A percentile compares a stretch with the other conserved stretches of the same genome.
phyloP scores from a whole-genome alignment of 228 moss, liverwort and hornwort genomes.

The Sphagnum fallax region DNA sequence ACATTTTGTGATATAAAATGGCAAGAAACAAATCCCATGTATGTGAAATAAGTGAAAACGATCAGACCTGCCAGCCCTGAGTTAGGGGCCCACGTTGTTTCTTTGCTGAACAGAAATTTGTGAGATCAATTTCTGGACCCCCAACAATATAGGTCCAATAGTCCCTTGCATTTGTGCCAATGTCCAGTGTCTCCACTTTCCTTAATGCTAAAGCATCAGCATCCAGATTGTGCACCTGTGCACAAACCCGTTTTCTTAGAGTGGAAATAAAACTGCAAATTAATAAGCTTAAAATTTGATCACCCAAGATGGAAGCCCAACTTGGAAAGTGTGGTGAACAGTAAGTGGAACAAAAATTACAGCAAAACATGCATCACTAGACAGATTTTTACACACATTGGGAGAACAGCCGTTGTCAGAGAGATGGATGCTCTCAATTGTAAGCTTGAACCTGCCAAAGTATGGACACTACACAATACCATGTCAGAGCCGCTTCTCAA shows the following conservation, averaged over 20 bases:
- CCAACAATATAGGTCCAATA: conserved; percentile 88
- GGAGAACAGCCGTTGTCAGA: conserved; percentile 61
- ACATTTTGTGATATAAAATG: too few relatives aligned
- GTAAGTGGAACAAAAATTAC: too few relatives aligned
- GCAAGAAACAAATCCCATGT: too few relatives aligned
- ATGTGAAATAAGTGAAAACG: too few relatives aligned
- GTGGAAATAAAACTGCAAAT: background rate
- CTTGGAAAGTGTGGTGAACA: too few relatives aligned
- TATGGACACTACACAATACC: conserved; percentile 69
- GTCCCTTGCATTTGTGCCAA: conserved; percentile 56
- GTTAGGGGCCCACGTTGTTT: conserved; percentile 67
- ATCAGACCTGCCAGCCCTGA: conserved; percentile 76
- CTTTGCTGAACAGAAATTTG: conserved; percentile 62
- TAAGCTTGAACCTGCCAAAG: conserved; percentile 78
- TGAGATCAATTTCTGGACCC: conserved; percentile 69
- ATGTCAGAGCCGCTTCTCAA: conserved; percentile 15
- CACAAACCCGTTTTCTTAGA: background rate
- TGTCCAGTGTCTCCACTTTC: conserved; percentile 78
- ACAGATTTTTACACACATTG: conserved; percentile 42
- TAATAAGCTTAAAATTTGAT: too few relatives aligned
- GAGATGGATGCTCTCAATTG: conserved; percentile 74
- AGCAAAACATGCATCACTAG: too few relatives aligned
- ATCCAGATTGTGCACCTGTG: conserved; percentile 72
- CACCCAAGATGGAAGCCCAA: too few relatives aligned
- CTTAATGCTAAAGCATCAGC: conserved; percentile 43